Conservation (phyloP, 768 basidiomycete genomes). For the Leccinum broughii region DNA sequence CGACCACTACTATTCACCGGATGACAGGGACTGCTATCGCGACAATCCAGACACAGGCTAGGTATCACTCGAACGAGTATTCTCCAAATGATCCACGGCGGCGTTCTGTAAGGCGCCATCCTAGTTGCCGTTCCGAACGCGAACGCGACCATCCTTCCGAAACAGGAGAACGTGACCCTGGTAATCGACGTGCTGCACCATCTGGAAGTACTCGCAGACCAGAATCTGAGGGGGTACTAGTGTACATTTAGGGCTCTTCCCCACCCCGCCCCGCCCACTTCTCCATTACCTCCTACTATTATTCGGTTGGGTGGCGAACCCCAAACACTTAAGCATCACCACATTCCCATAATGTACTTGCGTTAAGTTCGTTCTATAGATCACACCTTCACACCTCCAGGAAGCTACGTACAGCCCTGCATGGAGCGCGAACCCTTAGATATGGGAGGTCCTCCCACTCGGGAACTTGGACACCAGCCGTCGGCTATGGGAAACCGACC, state of each 20-base stretch:
- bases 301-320: conserved; percentile 28
- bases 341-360: not conserved
- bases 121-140: conserved; percentile 15
- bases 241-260: not conserved
- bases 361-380: conserved; percentile 10
- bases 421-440: no score
- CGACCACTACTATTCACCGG: no score
- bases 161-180: conserved; percentile 14
- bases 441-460: no score
- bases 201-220: no score
- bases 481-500: no score
- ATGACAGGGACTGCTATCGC: no score
- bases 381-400: no score
- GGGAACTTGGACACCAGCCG: no score
- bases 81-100: no score
- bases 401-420: no score
- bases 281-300: conserved; percentile 30
- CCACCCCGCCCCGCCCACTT: conserved; percentile 12
- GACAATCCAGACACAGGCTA: no score
- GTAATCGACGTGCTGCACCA: conserved; percentile 10
- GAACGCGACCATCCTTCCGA: conserved; percentile 1
- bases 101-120: conserved; percentile 6
- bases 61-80: no score
- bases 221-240: conserved; percentile 12
- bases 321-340: conserved; percentile 17